These are phyloP conservation scores for Stenogyne calaminthoides DNA, from an alignment of 305 asterid genomes.

Conservation along the genomic window DNA sequence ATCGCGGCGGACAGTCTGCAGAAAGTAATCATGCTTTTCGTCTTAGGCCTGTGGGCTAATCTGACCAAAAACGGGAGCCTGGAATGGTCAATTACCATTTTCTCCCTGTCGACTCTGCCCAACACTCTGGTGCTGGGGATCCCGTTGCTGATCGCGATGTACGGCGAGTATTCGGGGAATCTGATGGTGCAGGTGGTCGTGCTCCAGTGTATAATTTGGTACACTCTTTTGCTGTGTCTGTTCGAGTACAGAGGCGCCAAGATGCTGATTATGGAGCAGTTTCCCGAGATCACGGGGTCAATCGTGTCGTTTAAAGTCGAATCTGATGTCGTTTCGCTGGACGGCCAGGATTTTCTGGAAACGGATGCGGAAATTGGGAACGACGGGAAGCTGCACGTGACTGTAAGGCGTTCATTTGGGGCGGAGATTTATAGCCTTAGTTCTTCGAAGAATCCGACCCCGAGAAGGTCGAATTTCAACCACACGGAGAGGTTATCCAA, in stretches of 20 bases:
- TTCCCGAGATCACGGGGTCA: conserved; percentile 88
- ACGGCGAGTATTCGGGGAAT: conserved; percentile 61
- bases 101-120: conserved; percentile 85
- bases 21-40: conserved; percentile 73
- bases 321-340: conserved; percentile 93
- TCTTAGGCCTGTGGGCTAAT: conserved; percentile 72
- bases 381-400: conserved; percentile 91
- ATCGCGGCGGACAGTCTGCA: conserved; percentile 92
- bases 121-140: conserved; percentile 96
- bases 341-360: conserved; percentile 92
- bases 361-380: conserved; percentile 86
- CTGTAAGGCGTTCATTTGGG: conserved; percentile 63
- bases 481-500: too few relatives aligned
- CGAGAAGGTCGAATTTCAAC: conserved; percentile 57
- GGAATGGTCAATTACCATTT: conserved; percentile 91
- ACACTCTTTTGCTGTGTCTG: conserved; percentile 73
- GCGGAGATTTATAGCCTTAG: conserved; percentile 62
- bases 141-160: conserved; percentile 87
- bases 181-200: conserved; percentile 94
- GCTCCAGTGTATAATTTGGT: conserved; percentile 92
- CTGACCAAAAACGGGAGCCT: conserved; percentile 69
- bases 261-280: conserved; percentile 83
- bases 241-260: conserved; percentile 93
- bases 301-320: conserved; percentile 89
- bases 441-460: conserved; percentile 58